Conservation (phyloP, 805 yeast species). For the Starmerella geochares region DNA sequence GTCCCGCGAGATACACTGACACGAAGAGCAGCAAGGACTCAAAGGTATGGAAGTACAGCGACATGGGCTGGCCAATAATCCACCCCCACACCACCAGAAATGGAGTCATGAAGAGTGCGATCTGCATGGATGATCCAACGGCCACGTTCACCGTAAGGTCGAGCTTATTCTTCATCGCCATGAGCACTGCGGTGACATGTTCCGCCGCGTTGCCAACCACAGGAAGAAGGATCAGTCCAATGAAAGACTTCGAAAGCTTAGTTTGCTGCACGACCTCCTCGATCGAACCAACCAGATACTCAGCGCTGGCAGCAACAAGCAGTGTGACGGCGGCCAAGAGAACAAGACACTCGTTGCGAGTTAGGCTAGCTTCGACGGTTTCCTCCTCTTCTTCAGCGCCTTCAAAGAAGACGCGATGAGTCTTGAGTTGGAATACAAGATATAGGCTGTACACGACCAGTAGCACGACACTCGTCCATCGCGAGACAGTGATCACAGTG, state of each 20-base stretch:
- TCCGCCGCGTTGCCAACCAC: slow-evolving; percentile 98
- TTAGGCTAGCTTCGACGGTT: slow-evolving; percentile 37
- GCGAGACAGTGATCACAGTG: slow-evolving; percentile 59
- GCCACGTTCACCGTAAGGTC: slow-evolving; percentile 96
- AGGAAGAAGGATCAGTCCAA: slow-evolving; percentile 87
- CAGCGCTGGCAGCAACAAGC: slow-evolving; percentile 83
- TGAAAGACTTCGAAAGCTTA: slow-evolving; percentile 86
- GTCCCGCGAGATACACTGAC: slow-evolving; percentile 78
- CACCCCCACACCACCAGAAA: slow-evolving; percentile 92
- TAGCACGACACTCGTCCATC: slow-evolving; percentile 76
- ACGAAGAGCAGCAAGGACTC: slow-evolving; percentile 89
- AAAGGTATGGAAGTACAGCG: slow-evolving; percentile 78
- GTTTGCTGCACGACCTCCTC: slow-evolving; percentile 76
- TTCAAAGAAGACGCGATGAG: slow-evolving; percentile 73
- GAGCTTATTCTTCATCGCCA: slow-evolving; percentile 90
- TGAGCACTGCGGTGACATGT: slow-evolving; percentile 92
- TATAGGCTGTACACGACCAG: slow-evolving; percentile 68
- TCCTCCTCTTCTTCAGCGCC: slow-evolving; percentile 36
- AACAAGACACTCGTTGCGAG: slow-evolving; percentile 44
- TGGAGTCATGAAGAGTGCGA: slow-evolving; percentile 91
- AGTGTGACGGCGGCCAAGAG: slow-evolving; percentile 57
- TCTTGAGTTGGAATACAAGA: slow-evolving; percentile 75
- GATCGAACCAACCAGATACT: slow-evolving; percentile 83
- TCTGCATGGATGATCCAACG: slow-evolving; percentile 89
- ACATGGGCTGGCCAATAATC: slow-evolving; percentile 84